Conservation (phyloP, 768 basidiomycete genomes). For the Melanogaster broomeanus region DNA sequence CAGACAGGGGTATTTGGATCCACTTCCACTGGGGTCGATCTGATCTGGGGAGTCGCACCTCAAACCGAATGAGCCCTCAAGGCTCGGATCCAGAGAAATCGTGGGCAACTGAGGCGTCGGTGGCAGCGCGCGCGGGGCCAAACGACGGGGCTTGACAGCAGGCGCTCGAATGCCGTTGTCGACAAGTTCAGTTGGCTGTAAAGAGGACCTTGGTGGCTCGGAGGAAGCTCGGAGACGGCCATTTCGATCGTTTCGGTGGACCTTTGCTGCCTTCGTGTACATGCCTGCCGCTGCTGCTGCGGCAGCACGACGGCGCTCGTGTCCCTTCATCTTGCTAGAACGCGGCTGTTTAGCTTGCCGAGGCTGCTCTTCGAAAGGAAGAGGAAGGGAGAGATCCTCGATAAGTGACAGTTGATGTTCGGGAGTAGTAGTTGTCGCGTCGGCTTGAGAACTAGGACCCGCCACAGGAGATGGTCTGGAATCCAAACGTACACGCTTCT, state of each 20-base stretch:
- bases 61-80: slow-evolving; percentile 6
- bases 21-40: slow-evolving; percentile 4
- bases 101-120: neutral
- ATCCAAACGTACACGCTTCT: slow-evolving; percentile 6
- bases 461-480: slow-evolving; percentile 11
- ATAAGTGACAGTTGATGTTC: neutral
- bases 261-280: neutral
- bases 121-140: neutral
- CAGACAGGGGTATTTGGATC: neutral
- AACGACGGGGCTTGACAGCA: neutral
- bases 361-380: neutral
- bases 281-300: neutral
- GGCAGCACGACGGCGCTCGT: neutral
- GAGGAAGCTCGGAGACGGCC: neutral
- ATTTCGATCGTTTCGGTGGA: neutral
- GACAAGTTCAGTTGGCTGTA: neutral
- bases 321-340: neutral
- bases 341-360: neutral
- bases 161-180: neutral
- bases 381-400: neutral
- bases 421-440: neutral
- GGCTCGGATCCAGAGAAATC: slow-evolving; percentile 1
- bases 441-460: neutral
- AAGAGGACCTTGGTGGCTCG: neutral
- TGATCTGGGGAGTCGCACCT: slow-evolving; percentile 26